Conservation (phyloP, 805 yeast species). For the Wickerhamomyces tratensis region DNA sequence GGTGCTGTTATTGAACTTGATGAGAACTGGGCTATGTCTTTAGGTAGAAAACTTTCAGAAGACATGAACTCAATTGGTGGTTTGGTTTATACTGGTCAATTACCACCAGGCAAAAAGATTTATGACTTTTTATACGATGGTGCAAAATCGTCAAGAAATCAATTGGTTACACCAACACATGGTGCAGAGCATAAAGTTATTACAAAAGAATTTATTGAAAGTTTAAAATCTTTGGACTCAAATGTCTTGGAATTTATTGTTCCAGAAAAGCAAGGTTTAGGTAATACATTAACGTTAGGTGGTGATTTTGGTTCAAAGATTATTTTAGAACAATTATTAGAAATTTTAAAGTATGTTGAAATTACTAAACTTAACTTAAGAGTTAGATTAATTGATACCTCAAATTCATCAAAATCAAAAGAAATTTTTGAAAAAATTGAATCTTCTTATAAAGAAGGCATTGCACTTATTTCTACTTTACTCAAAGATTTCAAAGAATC, state of each 20-base stretch:
- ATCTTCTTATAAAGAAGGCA: conserved; percentile 7
- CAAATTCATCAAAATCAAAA: conserved; percentile 9
- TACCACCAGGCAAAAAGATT: conserved; percentile 16
- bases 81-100: conserved; percentile 17
- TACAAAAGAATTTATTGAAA: conserved; percentile 7
- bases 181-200: conserved; percentile 20
- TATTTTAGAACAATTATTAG: conserved; percentile 34
- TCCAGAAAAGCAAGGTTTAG: conserved; percentile 12
- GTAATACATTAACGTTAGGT: conserved; percentile 39
- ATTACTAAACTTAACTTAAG: conserved; percentile 22
- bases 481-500: conserved; percentile 7
- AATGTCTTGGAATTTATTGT: conserved; percentile 14
- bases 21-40: conserved; percentile 43
- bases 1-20: conserved; percentile 56
- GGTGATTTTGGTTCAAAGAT: conserved; percentile 40
- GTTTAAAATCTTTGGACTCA: conserved; percentile 1
- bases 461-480: conserved; percentile 5
- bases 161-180: conserved; percentile 40
- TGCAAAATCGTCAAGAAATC: conserved; percentile 35
- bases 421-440: conserved; percentile 8
- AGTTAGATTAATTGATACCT: conserved; percentile 26
- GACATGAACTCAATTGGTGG: conserved; percentile 33
- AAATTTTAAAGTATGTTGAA: conserved; percentile 20
- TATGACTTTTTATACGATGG: conserved; percentile 31
- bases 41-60: conserved; percentile 40